phyloP scores from a whole-genome alignment of 1,139 yeast species.

The Candida albicans region DNA sequence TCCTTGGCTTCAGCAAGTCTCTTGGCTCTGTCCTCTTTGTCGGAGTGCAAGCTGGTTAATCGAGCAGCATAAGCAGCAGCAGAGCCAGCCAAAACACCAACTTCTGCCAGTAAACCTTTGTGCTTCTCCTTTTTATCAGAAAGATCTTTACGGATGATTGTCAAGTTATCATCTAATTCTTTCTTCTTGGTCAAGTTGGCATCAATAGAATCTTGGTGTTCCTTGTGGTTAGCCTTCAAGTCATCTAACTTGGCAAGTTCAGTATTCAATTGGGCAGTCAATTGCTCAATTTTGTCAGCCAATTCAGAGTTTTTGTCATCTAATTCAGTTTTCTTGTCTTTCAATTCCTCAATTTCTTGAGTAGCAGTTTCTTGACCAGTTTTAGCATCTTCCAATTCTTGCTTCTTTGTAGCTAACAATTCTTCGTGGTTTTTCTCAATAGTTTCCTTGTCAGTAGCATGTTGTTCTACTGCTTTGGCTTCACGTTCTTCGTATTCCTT shows the following conservation, averaged over 20 bases:
- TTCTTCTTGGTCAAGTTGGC: conserved; percentile 39
- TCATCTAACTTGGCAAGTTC: conserved; percentile 42
- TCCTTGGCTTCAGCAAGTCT: conserved; percentile 47
- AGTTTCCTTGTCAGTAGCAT: conserved; percentile 45
- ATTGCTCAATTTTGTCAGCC: conserved; percentile 39
- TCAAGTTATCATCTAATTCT: conserved; percentile 40
- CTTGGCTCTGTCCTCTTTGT: conserved; percentile 34
- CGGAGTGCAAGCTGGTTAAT: conserved; percentile 39
- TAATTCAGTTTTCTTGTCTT: conserved; percentile 42
- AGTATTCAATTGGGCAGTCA: conserved; percentile 42
- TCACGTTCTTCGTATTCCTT: conserved; percentile 49
- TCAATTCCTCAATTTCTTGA: conserved; percentile 45
- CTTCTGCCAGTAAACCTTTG: conserved; percentile 41
- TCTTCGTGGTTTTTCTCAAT: conserved; percentile 47
- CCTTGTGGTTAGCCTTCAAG: conserved; percentile 40
- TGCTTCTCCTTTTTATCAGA: conserved; percentile 40
- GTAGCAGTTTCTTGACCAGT: conserved; percentile 47
- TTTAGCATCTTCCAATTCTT: conserved; percentile 51
- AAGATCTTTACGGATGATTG: conserved; percentile 33
- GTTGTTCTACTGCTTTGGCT: conserved; percentile 47
- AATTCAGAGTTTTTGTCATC: conserved; percentile 48
- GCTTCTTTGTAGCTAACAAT: conserved; percentile 47
- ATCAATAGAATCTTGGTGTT: conserved; percentile 39
- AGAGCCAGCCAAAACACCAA: conserved; percentile 42
- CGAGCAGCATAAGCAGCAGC: conserved; percentile 49